phyloP scores from a whole-genome alignment of 495 filamentous ascomycete species.

The Arthonia radiata region DNA sequence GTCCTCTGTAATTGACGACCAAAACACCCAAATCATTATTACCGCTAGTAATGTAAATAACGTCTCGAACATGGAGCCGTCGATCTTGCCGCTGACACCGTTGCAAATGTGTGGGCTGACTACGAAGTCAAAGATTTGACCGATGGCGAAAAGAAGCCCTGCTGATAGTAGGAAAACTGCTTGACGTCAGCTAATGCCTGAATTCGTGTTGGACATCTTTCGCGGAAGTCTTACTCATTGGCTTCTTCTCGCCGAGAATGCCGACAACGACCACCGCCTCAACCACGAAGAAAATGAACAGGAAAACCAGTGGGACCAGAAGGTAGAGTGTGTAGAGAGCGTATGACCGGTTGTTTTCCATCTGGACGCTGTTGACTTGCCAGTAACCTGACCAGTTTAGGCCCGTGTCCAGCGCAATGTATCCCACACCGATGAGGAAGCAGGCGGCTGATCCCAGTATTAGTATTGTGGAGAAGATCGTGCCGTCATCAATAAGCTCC shows the following conservation, averaged over 20 bases:
- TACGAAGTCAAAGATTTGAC: constrained; percentile 88
- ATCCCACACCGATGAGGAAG: constrained; percentile 77
- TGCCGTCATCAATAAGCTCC: constrained; percentile 87
- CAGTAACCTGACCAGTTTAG: constrained; percentile 68
- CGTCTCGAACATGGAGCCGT: constrained; percentile 82
- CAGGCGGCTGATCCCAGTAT: constrained; percentile 39
- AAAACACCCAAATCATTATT: constrained; percentile 72
- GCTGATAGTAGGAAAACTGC: constrained; percentile 53
- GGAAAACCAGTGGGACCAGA: constrained; percentile 67
- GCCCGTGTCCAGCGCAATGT: constrained; percentile 84
- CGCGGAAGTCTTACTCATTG: constrained; percentile 39
- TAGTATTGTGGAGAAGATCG: constrained; percentile 53
- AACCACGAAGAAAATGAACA: constrained; percentile 59
- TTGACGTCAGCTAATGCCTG: constrained; percentile 6
- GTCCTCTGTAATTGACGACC: constrained; percentile 97
- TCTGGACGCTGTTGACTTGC: constrained; percentile 21
- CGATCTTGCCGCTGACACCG: constrained; percentile 60
- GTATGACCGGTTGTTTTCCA: constrained; percentile 41
- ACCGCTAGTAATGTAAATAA: constrained; percentile 73
- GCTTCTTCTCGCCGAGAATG: constrained; percentile 61
- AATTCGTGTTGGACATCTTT: constrained; percentile 1
- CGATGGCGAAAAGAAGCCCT: constrained; percentile 61
- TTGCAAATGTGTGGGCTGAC: constrained; percentile 74
- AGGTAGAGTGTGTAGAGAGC: constrained; percentile 87
- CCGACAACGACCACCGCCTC: constrained; percentile 61